Base-by-base conservation (phyloP, 257 asterid genomes). In the Jacaranda copaia region DNA sequence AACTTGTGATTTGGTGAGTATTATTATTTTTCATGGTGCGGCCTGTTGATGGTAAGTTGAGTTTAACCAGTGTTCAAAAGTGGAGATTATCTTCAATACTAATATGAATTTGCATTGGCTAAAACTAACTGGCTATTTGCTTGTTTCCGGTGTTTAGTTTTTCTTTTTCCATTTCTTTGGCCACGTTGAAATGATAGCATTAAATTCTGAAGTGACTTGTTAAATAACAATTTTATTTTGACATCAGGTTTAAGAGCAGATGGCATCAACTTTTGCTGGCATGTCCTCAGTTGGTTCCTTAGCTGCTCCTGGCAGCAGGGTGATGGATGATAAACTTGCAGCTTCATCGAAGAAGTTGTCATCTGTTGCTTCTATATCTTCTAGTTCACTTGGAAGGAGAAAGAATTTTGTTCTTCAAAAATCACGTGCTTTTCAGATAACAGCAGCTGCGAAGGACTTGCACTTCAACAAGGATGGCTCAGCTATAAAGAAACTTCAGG, bases 381-480 rank as follows among this genome's bases (percentile, higher is more conserved):
- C 96, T 14, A 68, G 74, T 63, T 83, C 98, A 4, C 80, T 91
- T 66, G 86, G 86, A 57, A 80, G 92, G 82, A 87, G 89, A 71
- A 85, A 80, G 81, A 89, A 73, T 48, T 77, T 81, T 70, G 87
- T 64, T 45, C 79, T 81, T 1, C 79, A 76, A 35, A 91, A 84
- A 81, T 2, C 85, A 6, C 88, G 89, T 20, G 49, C 90, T 58
- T 19, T 86, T 69, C 89, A 83, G 65, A 81, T 95, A 40, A 83
- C 83, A 13, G 97, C 98, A 16, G 94, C 97, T 20, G 92, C 96
- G 2, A 96, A 93, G 83, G 99, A 96, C 58, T 67, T 93, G 85
- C 85, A 91, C 69, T 96, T 96, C 88, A 96, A 96, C 82, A 90
- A 93, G 87, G 99, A 96, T 86, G 99, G 99, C 39, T 93, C 98